Percentiles rank a stretch among this genome's conserved stretches.
phyloP scores from a whole-genome alignment of 2,329 filamentous ascomycete genomes.

The Lachnellula cervina region DNA sequence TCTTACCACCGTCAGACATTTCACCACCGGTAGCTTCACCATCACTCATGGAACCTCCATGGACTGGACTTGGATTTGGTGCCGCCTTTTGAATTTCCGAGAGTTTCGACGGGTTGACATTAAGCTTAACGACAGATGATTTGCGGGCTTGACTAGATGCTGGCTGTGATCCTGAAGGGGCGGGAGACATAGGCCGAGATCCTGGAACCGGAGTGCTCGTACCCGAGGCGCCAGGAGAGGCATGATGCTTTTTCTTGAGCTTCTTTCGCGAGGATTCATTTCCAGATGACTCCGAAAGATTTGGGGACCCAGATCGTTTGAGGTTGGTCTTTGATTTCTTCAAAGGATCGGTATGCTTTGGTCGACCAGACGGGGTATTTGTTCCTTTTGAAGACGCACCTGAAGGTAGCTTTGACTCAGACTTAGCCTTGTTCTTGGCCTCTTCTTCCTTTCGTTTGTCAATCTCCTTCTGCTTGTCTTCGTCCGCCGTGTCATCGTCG shows the following conservation, averaged over 20 bases:
- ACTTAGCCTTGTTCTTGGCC: conserved; percentile 48
- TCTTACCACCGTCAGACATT: conserved; percentile 58
- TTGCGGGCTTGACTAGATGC: conserved; percentile 23
- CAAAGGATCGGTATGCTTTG: conserved; percentile 46
- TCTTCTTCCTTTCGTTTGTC: conserved; percentile 57
- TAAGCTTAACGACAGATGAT: conserved; percentile 28
- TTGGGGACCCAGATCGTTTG: conserved; percentile 82
- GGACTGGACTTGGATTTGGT: conserved; percentile 35
- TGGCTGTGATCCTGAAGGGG: conserved; percentile 20
- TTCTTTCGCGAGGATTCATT: conserved; percentile 85
- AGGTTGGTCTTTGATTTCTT: conserved; percentile 54
- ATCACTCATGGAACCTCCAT: conserved; percentile 59
- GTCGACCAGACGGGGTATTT: conserved; percentile 58
- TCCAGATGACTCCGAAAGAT: conserved; percentile 80
- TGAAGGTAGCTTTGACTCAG: conserved; percentile 37
- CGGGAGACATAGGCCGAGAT: conserved; percentile 26
- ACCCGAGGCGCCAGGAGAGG: conserved; percentile 48
- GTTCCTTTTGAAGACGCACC: conserved; percentile 65
- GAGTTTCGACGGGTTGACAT: conserved; percentile 27
- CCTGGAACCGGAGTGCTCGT: conserved; percentile 51
- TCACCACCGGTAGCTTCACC: conserved; percentile 67
- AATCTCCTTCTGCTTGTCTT: conserved; percentile 58
- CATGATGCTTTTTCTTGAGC: conserved; percentile 61
- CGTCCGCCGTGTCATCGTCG: conserved; percentile 45
- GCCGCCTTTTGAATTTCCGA: conserved; percentile 24